Base-by-base conservation (phyloP, 2,329 filamentous ascomycete species). In the Penicillium sp. region DNA sequence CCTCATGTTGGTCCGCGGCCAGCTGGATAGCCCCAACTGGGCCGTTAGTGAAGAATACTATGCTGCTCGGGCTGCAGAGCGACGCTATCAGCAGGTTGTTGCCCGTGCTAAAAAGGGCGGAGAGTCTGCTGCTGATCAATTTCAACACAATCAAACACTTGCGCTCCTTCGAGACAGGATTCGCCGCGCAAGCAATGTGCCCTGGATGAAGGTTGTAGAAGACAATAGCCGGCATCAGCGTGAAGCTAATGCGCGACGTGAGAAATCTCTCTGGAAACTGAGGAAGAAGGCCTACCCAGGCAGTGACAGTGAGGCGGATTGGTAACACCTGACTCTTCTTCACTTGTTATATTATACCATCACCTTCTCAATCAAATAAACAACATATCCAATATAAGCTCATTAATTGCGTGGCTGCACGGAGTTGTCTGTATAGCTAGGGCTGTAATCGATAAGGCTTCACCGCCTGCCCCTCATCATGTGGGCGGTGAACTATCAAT, bases 1-100 rank as follows among this genome's bases (percentile, higher is more conserved):
- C n/a, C 69, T 83, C 4, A 74, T 83, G 3, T 72, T 84, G 4
- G 80, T 83, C 8, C 72, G 80, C 39, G 81, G 81, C 1, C 69
- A 70, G 25, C 60, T 78, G 13, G 77, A 79, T 64, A 77, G 74
- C 42, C 77, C 77, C 7, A 75, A 76, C 53, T 80, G 77, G 77
- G 76, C 77, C 3, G 67, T 79, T 49, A 74, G 71, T 50, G 77
- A 80, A 61, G 75, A 77, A 25, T 76, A 77, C 56, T 67, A 77
- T 48, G 69, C 73, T 10, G 75, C 75, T 1, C 69, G 72, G 39
- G 70, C 75, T 6, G 73, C 73, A 21, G 72, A 75, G 49, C 65
- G 70, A 35, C 67, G 69, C 8, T 69, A 73, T 50, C 69, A 71
- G 42, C 58, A 61, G 43, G 57, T 61, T 4, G 43, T 69, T 11